Conservation (phyloP, 345 rosid species). For the Pistacia atlantica region DNA sequence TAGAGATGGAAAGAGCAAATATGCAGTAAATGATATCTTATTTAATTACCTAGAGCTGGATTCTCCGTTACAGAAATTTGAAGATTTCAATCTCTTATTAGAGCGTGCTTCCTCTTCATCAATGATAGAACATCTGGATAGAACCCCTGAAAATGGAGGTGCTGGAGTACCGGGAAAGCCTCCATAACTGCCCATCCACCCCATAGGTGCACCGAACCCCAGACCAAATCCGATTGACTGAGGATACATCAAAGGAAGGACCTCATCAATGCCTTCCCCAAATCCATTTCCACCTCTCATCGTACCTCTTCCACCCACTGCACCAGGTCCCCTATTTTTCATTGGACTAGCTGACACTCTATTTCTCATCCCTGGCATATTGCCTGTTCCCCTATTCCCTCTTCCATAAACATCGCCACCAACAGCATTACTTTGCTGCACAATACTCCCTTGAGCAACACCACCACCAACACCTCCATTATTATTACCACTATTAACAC, state of each 20-base stretch:
- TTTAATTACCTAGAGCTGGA: too few species aligned
- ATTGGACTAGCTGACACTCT: conserved; percentile 75
- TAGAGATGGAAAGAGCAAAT: too few species aligned
- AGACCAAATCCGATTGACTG: conserved; percentile 83
- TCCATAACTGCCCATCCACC: conserved; percentile 69
- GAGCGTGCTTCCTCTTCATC: too few species aligned
- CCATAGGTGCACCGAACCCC: conserved; percentile 78
- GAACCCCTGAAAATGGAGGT: conserved; percentile 66
- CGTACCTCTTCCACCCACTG: conserved; percentile 66
- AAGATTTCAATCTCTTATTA: too few species aligned
- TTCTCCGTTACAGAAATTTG: too few species aligned
- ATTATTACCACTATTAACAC: neutral
- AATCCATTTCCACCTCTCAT: conserved; percentile 71
- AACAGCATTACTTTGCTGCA: conserved; percentile 27
- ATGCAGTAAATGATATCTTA: too few species aligned
- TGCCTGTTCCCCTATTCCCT: conserved; percentile 78
- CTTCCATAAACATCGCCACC: conserved; percentile 48
- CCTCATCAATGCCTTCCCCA: conserved; percentile 64
- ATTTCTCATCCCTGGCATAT: conserved; percentile 61
- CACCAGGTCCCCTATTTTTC: conserved; percentile 60
- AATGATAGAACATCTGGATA: conserved; percentile 24
- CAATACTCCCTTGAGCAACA: conserved; percentile 27
- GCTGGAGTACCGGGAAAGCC: conserved; percentile 73
- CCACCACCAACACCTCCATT: neutral
- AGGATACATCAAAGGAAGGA: conserved; percentile 70